A percentile compares a stretch with the other conserved stretches of the same genome.
Evolutionary conservation across 352 stramenopile genomes (phyloP).

Genomic region (Achlya hypogyna): DNA sequence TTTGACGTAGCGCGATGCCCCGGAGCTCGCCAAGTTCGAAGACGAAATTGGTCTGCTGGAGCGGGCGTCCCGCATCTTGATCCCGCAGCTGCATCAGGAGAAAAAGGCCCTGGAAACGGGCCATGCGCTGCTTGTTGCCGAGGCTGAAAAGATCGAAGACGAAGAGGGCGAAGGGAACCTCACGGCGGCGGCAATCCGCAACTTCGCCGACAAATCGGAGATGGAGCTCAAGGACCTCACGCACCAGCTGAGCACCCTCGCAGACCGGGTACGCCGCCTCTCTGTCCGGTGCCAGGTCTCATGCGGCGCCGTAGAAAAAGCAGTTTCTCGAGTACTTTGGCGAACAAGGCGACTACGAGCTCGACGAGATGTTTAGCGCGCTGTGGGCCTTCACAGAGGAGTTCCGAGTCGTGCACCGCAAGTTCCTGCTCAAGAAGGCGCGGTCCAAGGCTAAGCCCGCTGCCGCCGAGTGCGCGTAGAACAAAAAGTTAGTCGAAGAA

Average conservation of each 20-base stretch:
- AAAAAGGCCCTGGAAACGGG: slow-evolving; percentile 63
- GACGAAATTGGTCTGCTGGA: slow-evolving; percentile 64
- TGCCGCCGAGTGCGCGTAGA: slow-evolving; percentile 8
- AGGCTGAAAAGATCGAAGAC: slow-evolving; percentile 24
- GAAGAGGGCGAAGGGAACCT: slow-evolving; percentile 14
- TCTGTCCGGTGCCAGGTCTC: neutral
- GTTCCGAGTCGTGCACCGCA: slow-evolving; percentile 59
- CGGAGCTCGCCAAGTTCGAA: slow-evolving; percentile 61
- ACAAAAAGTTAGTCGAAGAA: neutral
- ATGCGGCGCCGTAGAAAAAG: slow-evolving; percentile 37
- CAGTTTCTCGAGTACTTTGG: slow-evolving; percentile 78
- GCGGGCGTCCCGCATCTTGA: slow-evolving; percentile 67
- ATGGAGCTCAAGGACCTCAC: slow-evolving; percentile 44
- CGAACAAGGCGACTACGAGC: slow-evolving; percentile 65
- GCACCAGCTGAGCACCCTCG: slow-evolving; percentile 38
- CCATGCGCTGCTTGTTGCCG: slow-evolving; percentile 21
- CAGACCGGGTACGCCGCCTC: slow-evolving; percentile 36
- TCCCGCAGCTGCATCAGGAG: slow-evolving; percentile 48
- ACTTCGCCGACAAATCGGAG: slow-evolving; percentile 57
- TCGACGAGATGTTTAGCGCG: slow-evolving; percentile 61
- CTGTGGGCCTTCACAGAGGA: slow-evolving; percentile 69
- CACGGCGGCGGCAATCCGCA: slow-evolving; percentile 25
- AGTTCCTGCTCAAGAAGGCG: slow-evolving; percentile 42
- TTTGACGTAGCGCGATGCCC: slow-evolving; percentile 44
- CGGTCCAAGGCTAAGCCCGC: neutral